These are phyloP conservation scores for Wolfiporia cocos DNA, from an alignment of 1,284 basidiomycete species.

Conservation along the genomic window DNA sequence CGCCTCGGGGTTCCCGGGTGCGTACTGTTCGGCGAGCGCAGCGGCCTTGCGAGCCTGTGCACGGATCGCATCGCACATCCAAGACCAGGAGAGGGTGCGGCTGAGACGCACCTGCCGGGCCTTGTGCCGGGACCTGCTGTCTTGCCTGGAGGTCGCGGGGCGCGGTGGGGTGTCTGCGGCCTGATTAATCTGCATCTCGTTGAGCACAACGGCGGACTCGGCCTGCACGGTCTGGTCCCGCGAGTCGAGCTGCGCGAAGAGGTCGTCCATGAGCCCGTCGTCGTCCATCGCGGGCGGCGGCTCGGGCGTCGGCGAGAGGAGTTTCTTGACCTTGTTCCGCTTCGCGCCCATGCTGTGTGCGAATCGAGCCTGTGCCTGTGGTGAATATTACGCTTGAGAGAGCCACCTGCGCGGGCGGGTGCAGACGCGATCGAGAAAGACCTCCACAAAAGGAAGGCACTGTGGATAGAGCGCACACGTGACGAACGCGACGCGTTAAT, in stretches of 20 bases:
- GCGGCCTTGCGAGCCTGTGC: slow-evolving; percentile 73
- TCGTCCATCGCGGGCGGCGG: slow-evolving; percentile 30
- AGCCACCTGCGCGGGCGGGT: background rate
- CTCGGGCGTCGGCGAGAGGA: slow-evolving; percentile 20
- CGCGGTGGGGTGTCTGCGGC: slow-evolving; percentile 32
- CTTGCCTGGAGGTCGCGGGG: slow-evolving; percentile 43
- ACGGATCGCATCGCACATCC: background rate
- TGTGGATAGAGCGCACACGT: slow-evolving; percentile 6
- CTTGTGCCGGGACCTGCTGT: slow-evolving; percentile 67
- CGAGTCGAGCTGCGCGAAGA: slow-evolving; percentile 68
- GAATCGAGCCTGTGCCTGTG: too few relatives aligned
- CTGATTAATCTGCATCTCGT: slow-evolving; percentile 38
- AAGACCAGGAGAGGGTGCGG: background rate
- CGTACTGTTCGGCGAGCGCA: slow-evolving; percentile 52
- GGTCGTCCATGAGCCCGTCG: slow-evolving; percentile 61
- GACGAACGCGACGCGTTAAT: slow-evolving; percentile 1
- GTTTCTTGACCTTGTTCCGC: slow-evolving; percentile 47
- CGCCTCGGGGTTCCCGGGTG: slow-evolving; percentile 53
- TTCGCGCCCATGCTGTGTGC: slow-evolving; percentile 35
- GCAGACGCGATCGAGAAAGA: background rate
- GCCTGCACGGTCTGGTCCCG: slow-evolving; percentile 42
- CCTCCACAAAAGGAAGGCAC: slow-evolving; percentile 1
- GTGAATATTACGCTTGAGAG: too few relatives aligned
- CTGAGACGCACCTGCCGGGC: slow-evolving; percentile 64
- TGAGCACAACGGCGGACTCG: slow-evolving; percentile 44